Conservation (phyloP, 345 rosid genomes). For the Kandelia obovata region DNA sequence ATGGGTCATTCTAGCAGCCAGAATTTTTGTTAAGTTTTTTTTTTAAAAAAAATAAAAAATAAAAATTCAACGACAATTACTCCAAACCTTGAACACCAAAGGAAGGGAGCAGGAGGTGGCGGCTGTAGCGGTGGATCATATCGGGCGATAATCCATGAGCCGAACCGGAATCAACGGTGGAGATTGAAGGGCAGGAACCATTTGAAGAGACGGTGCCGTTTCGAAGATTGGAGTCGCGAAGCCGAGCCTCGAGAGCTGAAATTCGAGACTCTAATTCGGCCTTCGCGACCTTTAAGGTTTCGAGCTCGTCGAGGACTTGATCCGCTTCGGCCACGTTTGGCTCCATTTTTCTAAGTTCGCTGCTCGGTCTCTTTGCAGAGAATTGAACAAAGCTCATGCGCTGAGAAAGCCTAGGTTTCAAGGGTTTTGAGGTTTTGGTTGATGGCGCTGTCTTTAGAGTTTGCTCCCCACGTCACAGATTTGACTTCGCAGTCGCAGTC, state of each 20-base stretch:
- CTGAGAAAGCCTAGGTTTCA: too few species aligned
- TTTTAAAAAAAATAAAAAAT: too few species aligned
- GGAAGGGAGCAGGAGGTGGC: slow-evolving; percentile 83
- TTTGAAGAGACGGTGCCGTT: slow-evolving; percentile 25
- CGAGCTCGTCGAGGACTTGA: slow-evolving; percentile 15
- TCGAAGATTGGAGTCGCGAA: slow-evolving; percentile 29
- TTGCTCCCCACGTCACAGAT: too few species aligned
- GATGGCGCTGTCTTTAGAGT: too few species aligned
- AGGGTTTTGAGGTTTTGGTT: too few species aligned
- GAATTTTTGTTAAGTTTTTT: too few species aligned
- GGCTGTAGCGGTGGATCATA: slow-evolving; percentile 82
- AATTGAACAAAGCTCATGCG: background rate
- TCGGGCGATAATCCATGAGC: slow-evolving; percentile 59
- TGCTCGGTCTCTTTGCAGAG: background rate
- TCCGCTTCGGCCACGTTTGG: slow-evolving; percentile 11
- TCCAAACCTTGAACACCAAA: slow-evolving; percentile 72
- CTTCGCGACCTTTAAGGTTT: slow-evolving; percentile 41
- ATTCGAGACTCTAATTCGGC: slow-evolving; percentile 58
- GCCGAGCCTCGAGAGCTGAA: slow-evolving; percentile 61
- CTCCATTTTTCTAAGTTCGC: slow-evolving; percentile 1
- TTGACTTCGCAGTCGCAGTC: too few species aligned
- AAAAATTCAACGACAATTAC: background rate
- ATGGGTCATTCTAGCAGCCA: too few species aligned
- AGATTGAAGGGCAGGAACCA: slow-evolving; percentile 29
- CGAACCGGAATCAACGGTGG: slow-evolving; percentile 28